Percentiles rank a stretch among this genome's conserved stretches.
phyloP scores from a whole-genome alignment of 2,329 filamentous ascomycete genomes.

The Scedosporium boydii region DNA sequence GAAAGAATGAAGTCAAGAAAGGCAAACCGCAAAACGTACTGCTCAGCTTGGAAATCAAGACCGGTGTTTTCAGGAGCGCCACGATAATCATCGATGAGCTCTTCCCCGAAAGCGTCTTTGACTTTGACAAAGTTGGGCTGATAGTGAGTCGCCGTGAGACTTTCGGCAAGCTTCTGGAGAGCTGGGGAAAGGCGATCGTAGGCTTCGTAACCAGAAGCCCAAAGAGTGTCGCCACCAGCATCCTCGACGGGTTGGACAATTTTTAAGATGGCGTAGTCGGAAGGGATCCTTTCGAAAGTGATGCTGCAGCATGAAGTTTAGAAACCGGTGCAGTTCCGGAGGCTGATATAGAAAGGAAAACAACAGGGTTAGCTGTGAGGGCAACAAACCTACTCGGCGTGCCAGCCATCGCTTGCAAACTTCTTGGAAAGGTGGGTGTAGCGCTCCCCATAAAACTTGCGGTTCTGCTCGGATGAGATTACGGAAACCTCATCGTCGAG shows the following conservation, averaged over 20 bases:
- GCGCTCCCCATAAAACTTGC: slow-evolving; percentile 27
- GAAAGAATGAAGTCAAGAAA: background rate
- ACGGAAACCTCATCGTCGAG: slow-evolving; percentile 54
- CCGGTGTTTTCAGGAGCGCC: slow-evolving; percentile 43
- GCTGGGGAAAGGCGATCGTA: slow-evolving; percentile 53
- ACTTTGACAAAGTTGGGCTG: slow-evolving; percentile 43
- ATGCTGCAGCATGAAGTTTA: slow-evolving; percentile 24
- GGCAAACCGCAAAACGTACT: slow-evolving; percentile 18
- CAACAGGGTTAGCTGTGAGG: background rate
- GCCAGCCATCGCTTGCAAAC: slow-evolving; percentile 28
- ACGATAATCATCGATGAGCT: slow-evolving; percentile 30
- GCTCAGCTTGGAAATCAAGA: slow-evolving; percentile 38
- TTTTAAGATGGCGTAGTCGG: slow-evolving; percentile 54
- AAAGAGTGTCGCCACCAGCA: slow-evolving; percentile 52
- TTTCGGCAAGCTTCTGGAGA: slow-evolving; percentile 48
- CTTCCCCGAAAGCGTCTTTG: slow-evolving; percentile 35
- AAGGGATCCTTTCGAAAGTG: slow-evolving; percentile 53
- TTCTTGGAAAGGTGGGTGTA: slow-evolving; percentile 18
- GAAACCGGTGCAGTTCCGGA: background rate
- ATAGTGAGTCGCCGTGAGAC: slow-evolving; percentile 44
- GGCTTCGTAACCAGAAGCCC: slow-evolving; percentile 58
- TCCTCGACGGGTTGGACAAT: slow-evolving; percentile 43
- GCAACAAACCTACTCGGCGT: slow-evolving; percentile 26
- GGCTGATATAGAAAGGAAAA: background rate
- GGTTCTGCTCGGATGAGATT: slow-evolving; percentile 48